phyloP scores from a whole-genome alignment of 73 alveolate species.

The Urostyla sp. region DNA sequence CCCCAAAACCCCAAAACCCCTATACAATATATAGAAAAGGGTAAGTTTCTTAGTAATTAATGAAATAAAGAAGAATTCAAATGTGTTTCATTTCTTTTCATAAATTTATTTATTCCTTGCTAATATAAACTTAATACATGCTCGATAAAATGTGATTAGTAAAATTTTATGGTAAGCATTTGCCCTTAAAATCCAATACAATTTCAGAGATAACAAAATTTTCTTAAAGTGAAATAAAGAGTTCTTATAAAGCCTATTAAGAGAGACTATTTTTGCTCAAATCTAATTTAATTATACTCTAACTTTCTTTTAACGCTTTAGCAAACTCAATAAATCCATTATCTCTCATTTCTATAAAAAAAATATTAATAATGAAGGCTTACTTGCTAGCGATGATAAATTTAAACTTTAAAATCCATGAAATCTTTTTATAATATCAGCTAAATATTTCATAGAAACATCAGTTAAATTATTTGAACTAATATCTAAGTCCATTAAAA shows the following conservation, averaged over 20 bases:
- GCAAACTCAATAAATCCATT: conserved; percentile 26
- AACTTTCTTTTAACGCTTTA: conserved; percentile 7
- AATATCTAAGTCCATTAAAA: conserved; percentile 15
- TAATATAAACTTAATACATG: conserved; percentile 15
- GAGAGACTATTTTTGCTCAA: conserved; percentile 23
- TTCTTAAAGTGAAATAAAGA: background rate
- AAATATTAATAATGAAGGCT: too few species aligned
- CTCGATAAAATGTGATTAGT: conserved; percentile 19
- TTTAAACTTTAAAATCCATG: conserved; percentile 14
- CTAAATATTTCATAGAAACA: conserved; percentile 27
- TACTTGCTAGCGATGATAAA: background rate
- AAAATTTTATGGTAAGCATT: background rate
- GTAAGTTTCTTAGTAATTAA: background rate
- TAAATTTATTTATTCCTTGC: conserved; percentile 23
- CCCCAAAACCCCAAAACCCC: background rate
- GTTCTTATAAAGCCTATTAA: background rate
- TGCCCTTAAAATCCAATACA: conserved; percentile 1
- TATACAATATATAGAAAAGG: too few species aligned
- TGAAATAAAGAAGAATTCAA: background rate
- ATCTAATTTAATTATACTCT: background rate
- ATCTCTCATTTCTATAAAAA: conserved; percentile 47
- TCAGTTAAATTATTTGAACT: conserved; percentile 9
- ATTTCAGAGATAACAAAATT: conserved; percentile 23
- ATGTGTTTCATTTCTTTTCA: background rate
- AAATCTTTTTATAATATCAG: conserved; percentile 42